Evolutionary conservation across 345 rosid species (phyloP).

Genomic region (Eucalyptus urophylla): DNA sequence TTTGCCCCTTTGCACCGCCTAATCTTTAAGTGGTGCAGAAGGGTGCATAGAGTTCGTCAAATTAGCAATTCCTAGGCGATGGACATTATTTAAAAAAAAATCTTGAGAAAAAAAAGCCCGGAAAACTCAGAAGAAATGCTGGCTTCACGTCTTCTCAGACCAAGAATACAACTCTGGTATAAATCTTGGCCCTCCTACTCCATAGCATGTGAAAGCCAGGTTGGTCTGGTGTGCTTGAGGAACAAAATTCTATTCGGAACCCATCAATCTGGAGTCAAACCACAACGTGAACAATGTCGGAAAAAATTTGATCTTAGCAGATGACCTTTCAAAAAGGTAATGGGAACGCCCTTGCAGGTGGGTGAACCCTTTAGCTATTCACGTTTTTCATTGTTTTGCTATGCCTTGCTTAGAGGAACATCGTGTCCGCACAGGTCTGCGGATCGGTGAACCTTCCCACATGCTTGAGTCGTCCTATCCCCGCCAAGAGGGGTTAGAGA

Average conservation of each 20-base stretch:
- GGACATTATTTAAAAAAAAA: constrained; percentile 4
- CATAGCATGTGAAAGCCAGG: background rate
- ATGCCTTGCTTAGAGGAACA: background rate
- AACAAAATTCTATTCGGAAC: background rate
- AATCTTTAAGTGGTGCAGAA: constrained; percentile 78
- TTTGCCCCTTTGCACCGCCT: constrained; percentile 91
- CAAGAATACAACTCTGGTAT: background rate
- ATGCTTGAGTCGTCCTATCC: background rate
- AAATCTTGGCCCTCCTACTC: background rate
- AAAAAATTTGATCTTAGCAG: background rate
- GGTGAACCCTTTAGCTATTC: background rate
- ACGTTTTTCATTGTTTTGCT: background rate
- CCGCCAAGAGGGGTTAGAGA: background rate
- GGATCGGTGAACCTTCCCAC: background rate
- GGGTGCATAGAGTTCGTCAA: constrained; percentile 89
- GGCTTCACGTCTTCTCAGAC: background rate
- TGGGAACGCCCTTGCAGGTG: background rate
- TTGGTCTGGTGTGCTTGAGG: background rate
- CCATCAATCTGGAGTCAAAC: background rate
- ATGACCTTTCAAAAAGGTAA: background rate
- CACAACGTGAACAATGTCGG: background rate
- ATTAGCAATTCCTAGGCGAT: constrained; percentile 79
- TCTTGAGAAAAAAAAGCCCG: background rate
- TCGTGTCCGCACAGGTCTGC: background rate
- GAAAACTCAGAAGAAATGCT: background rate